phyloP scores from a whole-genome alignment of 2,329 filamentous ascomycete genomes.

The Ceratocystiopsis minuta region DNA sequence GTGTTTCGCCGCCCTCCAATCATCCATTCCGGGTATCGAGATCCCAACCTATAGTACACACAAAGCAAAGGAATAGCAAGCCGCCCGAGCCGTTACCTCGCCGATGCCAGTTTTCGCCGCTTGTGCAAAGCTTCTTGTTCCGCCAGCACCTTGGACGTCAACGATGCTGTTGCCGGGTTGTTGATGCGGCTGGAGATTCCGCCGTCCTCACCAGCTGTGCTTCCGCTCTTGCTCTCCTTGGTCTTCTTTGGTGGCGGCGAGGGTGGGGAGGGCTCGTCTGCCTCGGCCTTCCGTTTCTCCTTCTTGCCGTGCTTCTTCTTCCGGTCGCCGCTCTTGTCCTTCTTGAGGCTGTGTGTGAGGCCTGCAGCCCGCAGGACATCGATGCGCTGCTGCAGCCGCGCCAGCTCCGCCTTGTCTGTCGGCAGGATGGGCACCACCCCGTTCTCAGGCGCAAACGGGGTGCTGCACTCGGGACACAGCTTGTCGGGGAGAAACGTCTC shows the following conservation, averaged over 20 bases:
- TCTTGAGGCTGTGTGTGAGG: constrained; percentile 76
- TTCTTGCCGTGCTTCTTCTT: constrained; percentile 50
- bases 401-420: constrained; percentile 49
- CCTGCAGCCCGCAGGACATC: constrained; percentile 53
- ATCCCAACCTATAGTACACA: not conserved
- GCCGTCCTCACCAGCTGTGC: constrained; percentile 6
- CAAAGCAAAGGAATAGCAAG: too few relatives aligned
- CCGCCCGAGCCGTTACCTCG: constrained; percentile 6
- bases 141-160: constrained; percentile 72
- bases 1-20: too few relatives aligned
- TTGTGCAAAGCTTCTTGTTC: constrained; percentile 77
- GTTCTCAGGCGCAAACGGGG: constrained; percentile 53
- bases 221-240: not conserved
- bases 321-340: constrained; percentile 51
- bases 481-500: constrained; percentile 51
- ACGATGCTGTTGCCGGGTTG: constrained; percentile 65
- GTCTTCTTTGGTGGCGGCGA: not conserved
- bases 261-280: not conserved
- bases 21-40: too few relatives aligned
- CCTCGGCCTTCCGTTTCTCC: constrained; percentile 33
- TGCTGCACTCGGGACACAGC: constrained; percentile 54
- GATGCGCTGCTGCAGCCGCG: constrained; percentile 44
- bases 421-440: constrained; percentile 63
- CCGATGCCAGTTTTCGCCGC: constrained; percentile 47
- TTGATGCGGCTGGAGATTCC: constrained; percentile 45